These are phyloP conservation scores for Eimeria sp. DNA, from an alignment of 169 alveolate genomes.

Conservation along the genomic window DNA sequence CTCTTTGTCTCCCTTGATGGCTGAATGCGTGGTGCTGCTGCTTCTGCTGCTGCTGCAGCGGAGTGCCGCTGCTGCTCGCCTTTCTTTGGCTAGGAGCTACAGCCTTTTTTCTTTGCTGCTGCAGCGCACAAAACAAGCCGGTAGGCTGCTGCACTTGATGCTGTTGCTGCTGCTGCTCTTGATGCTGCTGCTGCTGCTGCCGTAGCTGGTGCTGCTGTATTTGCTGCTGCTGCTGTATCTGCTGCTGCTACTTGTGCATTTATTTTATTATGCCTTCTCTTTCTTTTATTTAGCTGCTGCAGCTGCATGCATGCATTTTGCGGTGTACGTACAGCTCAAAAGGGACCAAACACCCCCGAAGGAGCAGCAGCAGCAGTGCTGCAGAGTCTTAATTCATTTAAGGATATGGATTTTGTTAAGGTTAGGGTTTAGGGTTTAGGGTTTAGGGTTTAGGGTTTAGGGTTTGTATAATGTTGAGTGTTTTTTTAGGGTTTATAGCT, in stretches of 20 bases:
- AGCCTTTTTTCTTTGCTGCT: conserved; percentile 44
- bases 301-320: background rate
- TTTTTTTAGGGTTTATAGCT: too few species aligned
- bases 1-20: background rate
- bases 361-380: conserved; percentile 46
- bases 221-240: conserved; percentile 4
- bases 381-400: background rate
- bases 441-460: background rate
- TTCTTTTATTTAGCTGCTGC: background rate
- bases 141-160: background rate
- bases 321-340: conserved; percentile 39
- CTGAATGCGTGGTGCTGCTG: background rate
- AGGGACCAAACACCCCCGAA: conserved; percentile 1
- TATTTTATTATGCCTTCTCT: background rate
- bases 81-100: conserved; percentile 26
- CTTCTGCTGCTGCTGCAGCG: conserved; percentile 28
- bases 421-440: background rate
- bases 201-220: background rate
- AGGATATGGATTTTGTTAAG: conserved; percentile 1
- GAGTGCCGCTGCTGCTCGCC: conserved; percentile 24
- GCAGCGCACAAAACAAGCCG: conserved; percentile 59
- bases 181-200: background rate
- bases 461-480: too few species aligned
- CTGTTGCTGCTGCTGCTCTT: background rate
- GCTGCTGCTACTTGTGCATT: too few species aligned